Evolutionary conservation across 2,329 filamentous ascomycete genomes (phyloP), one percentile per base, ranked within the genome.

Genomic region (Paecilomyces formosus): DNA sequence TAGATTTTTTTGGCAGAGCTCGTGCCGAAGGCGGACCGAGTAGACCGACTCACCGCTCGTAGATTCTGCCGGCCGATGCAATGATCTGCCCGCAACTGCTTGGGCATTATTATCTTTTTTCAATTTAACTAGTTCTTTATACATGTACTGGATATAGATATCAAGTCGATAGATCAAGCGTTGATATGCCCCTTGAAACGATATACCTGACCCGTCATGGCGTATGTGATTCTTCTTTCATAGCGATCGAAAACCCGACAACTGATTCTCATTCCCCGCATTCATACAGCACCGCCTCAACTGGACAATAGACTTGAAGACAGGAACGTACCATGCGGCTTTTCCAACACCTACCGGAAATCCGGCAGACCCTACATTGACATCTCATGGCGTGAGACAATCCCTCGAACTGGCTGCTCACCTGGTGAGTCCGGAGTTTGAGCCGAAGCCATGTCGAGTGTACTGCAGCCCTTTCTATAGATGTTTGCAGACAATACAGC

Each of bases 391-490:
- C 59, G 88, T 95, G 49, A 81, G 85, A 55, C 94, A 99, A 78
- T 86, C 92, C 22, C 81, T 84, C 61, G 87, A 97, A 75, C 82
- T 97, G 53, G 92, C 82, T 2, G 66, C 62, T 6, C 70, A 77
- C 54, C 56, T 77, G 3, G 58, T 64, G 13, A 65, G 64, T 28
- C 62, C 67, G 0, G 60, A 64, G 2, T 70, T 76, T 54, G 59
- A 70, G n/a, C 73, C 75, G 0, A 76, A 74, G 57, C 74, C 75
- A 18, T 76, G 73, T 74, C 61, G 77, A 74, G 7, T 97, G 64
- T 97, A 96, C 77, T 89, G 85, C 31, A 92, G 88, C 61, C 89
- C 90, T 0, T 96, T 91, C 76, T 96, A 94, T 73, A 85, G 92
- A 63, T 96, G 92, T 70, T 78, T 96, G 50, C 89, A 96, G 76